Base-by-base conservation (phyloP, 1,284 basidiomycete species). In the Boletus semigastroideus region DNA sequence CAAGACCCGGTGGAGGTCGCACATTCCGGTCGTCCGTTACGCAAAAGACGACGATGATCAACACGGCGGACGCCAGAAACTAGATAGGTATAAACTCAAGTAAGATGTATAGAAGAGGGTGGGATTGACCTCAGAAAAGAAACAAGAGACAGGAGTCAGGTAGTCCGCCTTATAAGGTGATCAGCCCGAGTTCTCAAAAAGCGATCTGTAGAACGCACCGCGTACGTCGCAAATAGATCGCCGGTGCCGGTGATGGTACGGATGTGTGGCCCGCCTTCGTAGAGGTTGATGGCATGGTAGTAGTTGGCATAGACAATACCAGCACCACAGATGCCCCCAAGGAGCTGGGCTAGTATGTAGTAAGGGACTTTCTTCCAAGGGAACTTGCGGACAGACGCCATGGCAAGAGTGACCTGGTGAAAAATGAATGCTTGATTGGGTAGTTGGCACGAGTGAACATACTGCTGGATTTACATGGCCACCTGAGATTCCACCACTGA, bases 391-490 rank as follows among this genome's bases (percentile, higher is more conserved):
- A 83, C 82, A 6, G 82, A 73, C 1, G 87, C 87, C 42, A 91
- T 61, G 6, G 83, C 76, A 34, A 92, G 62, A 3, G 90, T 92
- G 13, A 90, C 74, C 78, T 79, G 54, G 14, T n/a, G 20, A 41
- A 44, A 44, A 30, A 20, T 60, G 22, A 56, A 52, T 20, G 14
- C 10, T 37, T 41, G 49, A 16, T 16, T 40, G 13, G 14, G 38
- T 36, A 44, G 62, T 63, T 16, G 61, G 67, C 45, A 8, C 22
- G 12, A 22, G 19, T 25, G 19, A 38, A 25, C 72, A 22, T 67
- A 83, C 87, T 22, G 86, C 87, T 41, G 88, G 89, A 62, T 91
- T 91, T 56, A 90, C 79, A 62, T 91, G 88, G 30, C 87, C 89
- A 17, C 88, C 87, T 45, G 86, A 87, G 52, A 87, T 79, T 42